Percentiles rank a stretch among this genome's conserved stretches.
Conservation (phyloP, 768 basidiomycete species). For the Filobasidium floriforme region DNA sequence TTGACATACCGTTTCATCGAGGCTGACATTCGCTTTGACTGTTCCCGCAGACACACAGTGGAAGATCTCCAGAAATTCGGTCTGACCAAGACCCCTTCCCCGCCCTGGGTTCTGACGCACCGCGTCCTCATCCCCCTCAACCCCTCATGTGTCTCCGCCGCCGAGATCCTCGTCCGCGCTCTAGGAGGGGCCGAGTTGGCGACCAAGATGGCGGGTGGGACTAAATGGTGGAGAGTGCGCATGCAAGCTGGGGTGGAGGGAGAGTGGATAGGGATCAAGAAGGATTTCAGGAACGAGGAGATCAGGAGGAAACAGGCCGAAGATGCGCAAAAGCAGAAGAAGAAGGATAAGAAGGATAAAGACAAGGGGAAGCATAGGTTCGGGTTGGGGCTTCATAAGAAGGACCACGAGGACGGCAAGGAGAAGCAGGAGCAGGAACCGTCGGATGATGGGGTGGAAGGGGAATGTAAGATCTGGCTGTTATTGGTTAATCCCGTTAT, state of each 20-base stretch:
- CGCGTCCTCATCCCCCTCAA: conserved; percentile 62
- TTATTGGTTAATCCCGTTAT: neutral
- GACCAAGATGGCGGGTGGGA: conserved; percentile 69
- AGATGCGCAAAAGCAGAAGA: conserved; percentile 41
- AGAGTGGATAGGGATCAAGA: conserved; percentile 80
- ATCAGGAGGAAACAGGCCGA: conserved; percentile 37
- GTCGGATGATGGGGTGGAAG: conserved; percentile 20
- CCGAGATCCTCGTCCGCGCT: conserved; percentile 62
- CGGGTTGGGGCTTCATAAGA: conserved; percentile 27
- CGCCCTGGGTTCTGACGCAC: conserved; percentile 72
- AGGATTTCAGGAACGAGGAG: conserved; percentile 69
- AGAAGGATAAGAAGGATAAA: conserved; percentile 17
- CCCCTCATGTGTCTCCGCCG: conserved; percentile 66
- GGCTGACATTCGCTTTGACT: neutral
- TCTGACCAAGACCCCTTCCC: conserved; percentile 70
- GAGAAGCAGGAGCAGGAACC: conserved; percentile 18
- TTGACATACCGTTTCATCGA: neutral
- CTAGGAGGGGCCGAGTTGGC: conserved; percentile 71
- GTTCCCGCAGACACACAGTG: conserved; percentile 58
- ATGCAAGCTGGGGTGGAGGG: conserved; percentile 72
- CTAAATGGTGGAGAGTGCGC: conserved; percentile 97
- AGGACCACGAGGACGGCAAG: conserved; percentile 23
- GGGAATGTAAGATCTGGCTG: conserved; percentile 25
- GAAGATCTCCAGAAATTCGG: conserved; percentile 73
- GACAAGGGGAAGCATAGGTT: conserved; percentile 16